Conservation (phyloP, 768 basidiomycete genomes). For the Tubosaeta sp. region DNA sequence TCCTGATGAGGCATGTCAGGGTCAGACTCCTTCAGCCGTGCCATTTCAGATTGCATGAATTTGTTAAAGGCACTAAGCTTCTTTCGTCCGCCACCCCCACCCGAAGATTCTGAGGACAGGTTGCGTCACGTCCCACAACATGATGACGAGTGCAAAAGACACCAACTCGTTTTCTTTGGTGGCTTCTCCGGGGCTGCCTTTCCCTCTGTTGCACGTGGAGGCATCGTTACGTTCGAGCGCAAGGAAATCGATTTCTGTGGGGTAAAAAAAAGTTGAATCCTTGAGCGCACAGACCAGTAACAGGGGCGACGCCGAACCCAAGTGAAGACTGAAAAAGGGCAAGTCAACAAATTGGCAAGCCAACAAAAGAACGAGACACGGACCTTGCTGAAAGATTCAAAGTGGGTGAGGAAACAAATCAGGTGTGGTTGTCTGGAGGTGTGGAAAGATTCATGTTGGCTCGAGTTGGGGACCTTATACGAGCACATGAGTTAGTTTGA, state of each 20-base stretch:
- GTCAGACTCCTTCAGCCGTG: slow-evolving; percentile 70
- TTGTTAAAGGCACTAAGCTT: slow-evolving; percentile 73
- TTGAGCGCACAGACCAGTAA: slow-evolving; percentile 27
- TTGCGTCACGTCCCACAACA: slow-evolving; percentile 15
- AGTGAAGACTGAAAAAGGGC: slow-evolving; percentile 1
- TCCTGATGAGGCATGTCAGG: slow-evolving; percentile 72
- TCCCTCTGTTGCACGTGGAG: slow-evolving; percentile 36
- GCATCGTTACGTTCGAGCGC: slow-evolving; percentile 32
- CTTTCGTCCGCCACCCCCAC: slow-evolving; percentile 48
- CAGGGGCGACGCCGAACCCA: slow-evolving; percentile 23
- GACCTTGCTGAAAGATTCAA: slow-evolving; percentile 13
- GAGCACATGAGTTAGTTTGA: slow-evolving; percentile 29
- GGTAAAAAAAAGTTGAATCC: slow-evolving; percentile 14
- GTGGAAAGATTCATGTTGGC: slow-evolving; percentile 47
- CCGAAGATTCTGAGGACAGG: slow-evolving; percentile 46
- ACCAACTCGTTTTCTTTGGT: slow-evolving; percentile 52
- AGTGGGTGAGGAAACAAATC: slow-evolving; percentile 11
- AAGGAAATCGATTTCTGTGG: slow-evolving; percentile 7
- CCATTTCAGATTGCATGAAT: slow-evolving; percentile 77
- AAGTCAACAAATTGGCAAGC: slow-evolving; percentile 6
- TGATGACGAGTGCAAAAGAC: slow-evolving; percentile 5
- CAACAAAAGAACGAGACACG: not conserved
- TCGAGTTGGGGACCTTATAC: slow-evolving; percentile 57
- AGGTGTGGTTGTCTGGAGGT: slow-evolving; percentile 36
- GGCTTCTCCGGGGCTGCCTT: slow-evolving; percentile 44